Base-by-base conservation (phyloP, 805 yeast genomes). In the Yamadazyma kitorensis region DNA sequence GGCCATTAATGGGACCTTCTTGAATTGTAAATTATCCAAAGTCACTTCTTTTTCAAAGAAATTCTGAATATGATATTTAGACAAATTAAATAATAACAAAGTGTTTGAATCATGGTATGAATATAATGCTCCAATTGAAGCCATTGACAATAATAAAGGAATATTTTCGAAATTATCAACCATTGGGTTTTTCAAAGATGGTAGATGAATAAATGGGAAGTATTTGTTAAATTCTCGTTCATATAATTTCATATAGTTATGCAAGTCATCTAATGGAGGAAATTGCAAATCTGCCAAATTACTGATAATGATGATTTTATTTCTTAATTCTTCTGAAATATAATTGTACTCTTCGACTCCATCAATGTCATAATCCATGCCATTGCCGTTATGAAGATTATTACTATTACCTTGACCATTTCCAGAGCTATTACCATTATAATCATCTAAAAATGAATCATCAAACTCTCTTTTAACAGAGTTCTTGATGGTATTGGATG, bases 51-150 rank as follows among this genome's bases (percentile, higher is more conserved):
- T 59, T 45, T 80, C 87, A 65, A 84, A 71, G 44, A 71, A 77
- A 41, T 74, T 74, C 51, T 82, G 86, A 36, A 83, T 76, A 43
- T 81, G 76, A 36, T 65, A 74, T 50, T 84, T 74, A 12, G 86
- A 72, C 39, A 84, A 71, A 50, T 81, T 81, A 55, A 81, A 82
- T 38, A 84, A 58, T 7, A 83, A 64, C 47, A 82, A 69, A 0
- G 96, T 85, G 51, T 85, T 85, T 23, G 80, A 62, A 20, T 87
- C 83, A 49, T 84, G 88, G 59, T 83, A 86, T 0, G 86, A 78
- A 50, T 85, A 86, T 15, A 89, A 68, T 0, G 96, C 95, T 27
- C 98, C 98, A 38, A 89, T 76, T 11, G 95, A 82, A 1, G 93
- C 83, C 75, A 88, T 83, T 2, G 94, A 78, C 35, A 88, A 63